Evolutionary conservation across 257 asterid genomes (phyloP), one percentile per base, ranked within the genome.

Genomic region (Schizonepeta tenuifolia): DNA sequence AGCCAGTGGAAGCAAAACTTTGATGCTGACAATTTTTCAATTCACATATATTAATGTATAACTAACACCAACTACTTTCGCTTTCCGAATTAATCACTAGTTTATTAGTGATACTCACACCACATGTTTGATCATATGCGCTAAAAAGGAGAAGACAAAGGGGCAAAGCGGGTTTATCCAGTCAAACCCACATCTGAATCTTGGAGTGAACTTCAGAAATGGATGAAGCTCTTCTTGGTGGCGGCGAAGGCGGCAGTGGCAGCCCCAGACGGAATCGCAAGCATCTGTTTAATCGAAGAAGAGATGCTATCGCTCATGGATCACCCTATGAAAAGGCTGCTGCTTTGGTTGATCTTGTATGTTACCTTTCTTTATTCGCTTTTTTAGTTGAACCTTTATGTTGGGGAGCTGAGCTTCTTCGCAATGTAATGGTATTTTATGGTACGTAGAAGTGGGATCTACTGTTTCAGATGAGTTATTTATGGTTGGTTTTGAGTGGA

Each of bases 331-430:
- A 93, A 65, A 93, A 82, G 47, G 98, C 98, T 72, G 98, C 98
- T 74, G 98, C 97, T 79, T 83, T 93, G 82, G 95, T 93, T 82
- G 98, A 93, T 87, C 96, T 93, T 38, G 98, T 90, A 89, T 21
- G 97, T 73, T 15, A 7, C 13, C 47, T 60, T 22, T 65, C 21
- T 73, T 66, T 1, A 11, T 49, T 59, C 11, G 9, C 13, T 31
- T 64, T 46, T 40, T 18, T 7, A 50, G 15, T 55, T 44, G 17
- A 22, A 50, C 33, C 40, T 73, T 70, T 40, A 11, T 66, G 6
- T n/a, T 50, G 38, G 11, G 11, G 49, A 46, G 49, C 26, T 67
- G 22, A 18, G 38, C 43, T 36, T 20, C 0, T 20, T 74, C 28
- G 66, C 57, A 36, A 54, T 75, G 72, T 59, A 8, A 33, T 44